phyloP scores from a whole-genome alignment of 805 yeast genomes.

The Kodamaea nitidulidarum region DNA sequence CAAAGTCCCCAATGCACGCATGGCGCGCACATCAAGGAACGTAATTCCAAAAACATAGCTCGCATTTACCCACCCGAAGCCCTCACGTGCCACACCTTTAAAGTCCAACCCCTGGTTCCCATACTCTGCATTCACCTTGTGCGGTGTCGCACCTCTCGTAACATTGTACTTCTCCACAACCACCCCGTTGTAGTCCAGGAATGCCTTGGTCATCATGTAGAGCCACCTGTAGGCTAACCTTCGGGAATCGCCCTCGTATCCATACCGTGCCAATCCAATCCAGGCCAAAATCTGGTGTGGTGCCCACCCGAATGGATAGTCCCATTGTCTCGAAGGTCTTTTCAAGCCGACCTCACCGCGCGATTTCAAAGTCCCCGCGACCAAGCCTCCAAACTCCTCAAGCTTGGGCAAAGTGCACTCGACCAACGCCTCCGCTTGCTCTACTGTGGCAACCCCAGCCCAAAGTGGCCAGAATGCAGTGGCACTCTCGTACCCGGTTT shows the following conservation, averaged over 20 bases:
- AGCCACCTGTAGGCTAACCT: slow-evolving; percentile 85
- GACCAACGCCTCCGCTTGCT: slow-evolving; percentile 67
- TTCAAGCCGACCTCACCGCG: slow-evolving; percentile 66
- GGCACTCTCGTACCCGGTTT: slow-evolving; percentile 73
- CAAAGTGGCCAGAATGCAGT: slow-evolving; percentile 92
- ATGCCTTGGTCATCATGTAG: slow-evolving; percentile 81
- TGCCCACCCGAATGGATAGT: slow-evolving; percentile 97
- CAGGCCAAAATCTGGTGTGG: slow-evolving; percentile 96
- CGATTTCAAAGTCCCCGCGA: slow-evolving; percentile 71
- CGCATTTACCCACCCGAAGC: slow-evolving; percentile 98
- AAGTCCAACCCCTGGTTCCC: slow-evolving; percentile 95
- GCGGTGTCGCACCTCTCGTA: slow-evolving; percentile 76
- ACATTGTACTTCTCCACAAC: slow-evolving; percentile 96
- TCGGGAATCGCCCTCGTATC: slow-evolving; percentile 57
- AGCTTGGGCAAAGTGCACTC: slow-evolving; percentile 57
- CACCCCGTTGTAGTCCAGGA: slow-evolving; percentile 89
- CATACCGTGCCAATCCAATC: slow-evolving; percentile 78
- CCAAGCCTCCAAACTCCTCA: slow-evolving; percentile 87
- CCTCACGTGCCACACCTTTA: slow-evolving; percentile 91
- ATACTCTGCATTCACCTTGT: slow-evolving; percentile 90
- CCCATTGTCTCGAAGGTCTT: slow-evolving; percentile 95
- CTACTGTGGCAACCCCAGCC: slow-evolving; percentile 62
- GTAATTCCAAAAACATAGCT: slow-evolving; percentile 72
- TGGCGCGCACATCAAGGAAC: slow-evolving; percentile 60
- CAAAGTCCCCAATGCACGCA: slow-evolving; percentile 73